Evolutionary conservation across 805 yeast species (phyloP).

Genomic region (Wickerhamiella slavikovae): DNA sequence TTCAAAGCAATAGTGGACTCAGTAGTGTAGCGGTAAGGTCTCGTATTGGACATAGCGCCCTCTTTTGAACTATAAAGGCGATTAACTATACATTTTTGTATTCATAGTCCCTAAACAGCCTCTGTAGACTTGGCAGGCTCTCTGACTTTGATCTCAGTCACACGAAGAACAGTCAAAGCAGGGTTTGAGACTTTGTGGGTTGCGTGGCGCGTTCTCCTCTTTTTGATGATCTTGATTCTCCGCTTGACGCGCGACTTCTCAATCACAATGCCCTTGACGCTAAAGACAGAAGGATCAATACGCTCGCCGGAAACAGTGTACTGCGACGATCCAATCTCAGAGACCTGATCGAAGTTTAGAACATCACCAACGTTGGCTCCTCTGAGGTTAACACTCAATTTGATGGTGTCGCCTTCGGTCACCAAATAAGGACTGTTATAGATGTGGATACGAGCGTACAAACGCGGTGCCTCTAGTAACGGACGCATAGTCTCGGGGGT

Average conservation of each 20-base stretch:
- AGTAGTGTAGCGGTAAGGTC: too few relatives aligned
- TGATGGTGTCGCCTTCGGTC: conserved; percentile 73
- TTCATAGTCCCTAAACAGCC: too few relatives aligned
- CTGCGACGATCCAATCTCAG: conserved; percentile 69
- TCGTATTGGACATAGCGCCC: too few relatives aligned
- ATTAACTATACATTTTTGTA: too few relatives aligned
- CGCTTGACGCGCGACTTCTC: conserved; percentile 69
- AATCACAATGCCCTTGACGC: conserved; percentile 56
- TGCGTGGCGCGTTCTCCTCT: conserved; percentile 60
- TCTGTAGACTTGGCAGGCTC: too few relatives aligned
- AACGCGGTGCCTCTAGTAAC: conserved; percentile 39
- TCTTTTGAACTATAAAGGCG: too few relatives aligned
- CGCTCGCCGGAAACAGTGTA: conserved; percentile 38
- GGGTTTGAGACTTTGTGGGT: conserved; percentile 48
- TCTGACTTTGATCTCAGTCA: conserved; percentile 41
- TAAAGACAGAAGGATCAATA: conserved; percentile 31
- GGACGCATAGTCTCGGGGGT: conserved; percentile 29
- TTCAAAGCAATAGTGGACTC: too few relatives aligned
- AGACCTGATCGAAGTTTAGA: conserved; percentile 52
- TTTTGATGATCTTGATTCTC: conserved; percentile 42
- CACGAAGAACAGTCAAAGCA: conserved; percentile 55
- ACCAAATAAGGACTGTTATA: conserved; percentile 75
- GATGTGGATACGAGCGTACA: conserved; percentile 67
- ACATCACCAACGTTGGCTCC: conserved; percentile 68
- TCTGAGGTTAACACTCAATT: conserved; percentile 58